Evolutionary conservation across 768 basidiomycete species (phyloP).

Genomic region (Gelatoporia subvermispora): DNA sequence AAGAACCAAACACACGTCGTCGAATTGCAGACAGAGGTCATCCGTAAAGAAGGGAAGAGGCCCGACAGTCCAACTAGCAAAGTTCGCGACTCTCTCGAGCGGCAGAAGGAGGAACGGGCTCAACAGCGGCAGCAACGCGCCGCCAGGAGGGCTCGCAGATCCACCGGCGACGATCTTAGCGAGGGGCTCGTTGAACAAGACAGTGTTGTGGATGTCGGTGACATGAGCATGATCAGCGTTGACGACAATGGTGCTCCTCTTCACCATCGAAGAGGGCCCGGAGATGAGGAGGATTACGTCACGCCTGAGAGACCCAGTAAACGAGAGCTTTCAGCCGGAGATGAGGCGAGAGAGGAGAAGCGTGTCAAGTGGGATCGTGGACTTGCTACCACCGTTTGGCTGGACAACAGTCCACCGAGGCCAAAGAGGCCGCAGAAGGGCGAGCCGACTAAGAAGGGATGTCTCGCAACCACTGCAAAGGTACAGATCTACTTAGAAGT

Average conservation of each 20-base stretch:
- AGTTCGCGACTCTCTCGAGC: slow-evolving; percentile 61
- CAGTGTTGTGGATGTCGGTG: slow-evolving; percentile 8
- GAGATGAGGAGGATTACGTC: slow-evolving; percentile 78
- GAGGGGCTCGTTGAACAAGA: slow-evolving; percentile 26
- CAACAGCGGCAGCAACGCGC: slow-evolving; percentile 54
- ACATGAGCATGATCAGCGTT: slow-evolving; percentile 10
- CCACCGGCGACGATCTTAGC: slow-evolving; percentile 25
- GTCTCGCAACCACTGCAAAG: slow-evolving; percentile 64
- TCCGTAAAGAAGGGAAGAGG: slow-evolving; percentile 62
- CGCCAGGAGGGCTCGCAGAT: slow-evolving; percentile 47
- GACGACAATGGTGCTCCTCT: slow-evolving; percentile 24
- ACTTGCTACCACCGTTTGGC: slow-evolving; percentile 52
- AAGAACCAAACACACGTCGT: slow-evolving; percentile 67
- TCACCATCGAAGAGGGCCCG: slow-evolving; percentile 60
- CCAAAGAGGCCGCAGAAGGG: slow-evolving; percentile 40
- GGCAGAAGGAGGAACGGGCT: slow-evolving; percentile 59
- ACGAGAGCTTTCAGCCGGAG: slow-evolving; percentile 34
- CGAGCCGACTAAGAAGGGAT: slow-evolving; percentile 49
- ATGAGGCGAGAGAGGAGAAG: slow-evolving; percentile 31
- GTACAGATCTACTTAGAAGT: slow-evolving; percentile 28
- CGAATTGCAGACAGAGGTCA: slow-evolving; percentile 62
- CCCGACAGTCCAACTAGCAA: slow-evolving; percentile 81
- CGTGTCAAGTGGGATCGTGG: slow-evolving; percentile 78
- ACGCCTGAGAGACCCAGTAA: slow-evolving; percentile 43
- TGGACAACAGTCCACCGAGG: slow-evolving; percentile 59